phyloP scores from a whole-genome alignment of 2,329 filamentous ascomycete genomes.

The Claviceps sorghi region DNA sequence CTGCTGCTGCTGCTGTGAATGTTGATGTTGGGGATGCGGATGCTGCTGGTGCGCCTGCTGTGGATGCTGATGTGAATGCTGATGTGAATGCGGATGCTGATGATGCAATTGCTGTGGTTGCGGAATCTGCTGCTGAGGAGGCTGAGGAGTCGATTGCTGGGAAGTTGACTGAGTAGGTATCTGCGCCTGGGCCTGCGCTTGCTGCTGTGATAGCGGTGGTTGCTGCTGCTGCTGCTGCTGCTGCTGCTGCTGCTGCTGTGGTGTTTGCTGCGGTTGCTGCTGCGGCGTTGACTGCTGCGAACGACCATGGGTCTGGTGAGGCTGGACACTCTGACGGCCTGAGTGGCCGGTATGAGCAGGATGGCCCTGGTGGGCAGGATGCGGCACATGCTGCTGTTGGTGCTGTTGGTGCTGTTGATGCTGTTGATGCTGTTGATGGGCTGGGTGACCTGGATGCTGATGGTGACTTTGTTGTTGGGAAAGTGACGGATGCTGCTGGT shows the following conservation, averaged over 20 bases:
- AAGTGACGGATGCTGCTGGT: slow-evolving; percentile 10
- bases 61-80: slow-evolving; percentile 8
- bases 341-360: slow-evolving; percentile 8
- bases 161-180: slow-evolving; percentile 5
- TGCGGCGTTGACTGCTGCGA: slow-evolving; percentile 17
- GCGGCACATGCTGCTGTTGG: slow-evolving; percentile 9
- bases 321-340: slow-evolving; percentile 15
- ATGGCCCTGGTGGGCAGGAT: slow-evolving; percentile 15
- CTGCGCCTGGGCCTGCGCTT: slow-evolving; percentile 14
- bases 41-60: slow-evolving; percentile 12
- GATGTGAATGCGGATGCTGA: slow-evolving; percentile 14
- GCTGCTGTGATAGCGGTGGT: slow-evolving; percentile 13
- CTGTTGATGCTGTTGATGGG: slow-evolving; percentile 14
- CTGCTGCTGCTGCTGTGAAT: slow-evolving; percentile 12
- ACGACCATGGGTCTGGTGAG: slow-evolving; percentile 11
- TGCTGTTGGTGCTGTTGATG: slow-evolving; percentile 13
- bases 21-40: slow-evolving; percentile 4
- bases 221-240: slow-evolving; percentile 14
- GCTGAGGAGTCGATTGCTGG: slow-evolving; percentile 10
- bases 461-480: slow-evolving; percentile 15
- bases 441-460: slow-evolving; percentile 7
- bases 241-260: slow-evolving; percentile 12
- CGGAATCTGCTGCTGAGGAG: slow-evolving; percentile 13
- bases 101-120: slow-evolving; percentile 5
- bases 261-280: slow-evolving; percentile 12